A percentile compares a stretch with the other conserved stretches of the same genome.
Evolutionary conservation across 2,329 filamentous ascomycete genomes (phyloP).

Genomic region (Sporothrix brasiliensis): DNA sequence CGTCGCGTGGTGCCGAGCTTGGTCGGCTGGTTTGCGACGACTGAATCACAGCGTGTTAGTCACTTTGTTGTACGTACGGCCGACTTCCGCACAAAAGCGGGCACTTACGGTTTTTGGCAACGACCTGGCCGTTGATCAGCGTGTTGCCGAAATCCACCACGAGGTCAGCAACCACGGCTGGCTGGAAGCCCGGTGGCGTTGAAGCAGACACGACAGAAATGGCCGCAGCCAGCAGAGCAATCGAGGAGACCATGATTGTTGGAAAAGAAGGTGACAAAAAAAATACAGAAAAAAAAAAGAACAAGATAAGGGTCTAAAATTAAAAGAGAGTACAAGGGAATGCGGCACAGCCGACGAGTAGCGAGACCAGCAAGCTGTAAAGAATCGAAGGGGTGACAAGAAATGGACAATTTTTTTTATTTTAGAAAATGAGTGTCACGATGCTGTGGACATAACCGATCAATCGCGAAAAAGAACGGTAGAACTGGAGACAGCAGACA

Average conservation of each 20-base stretch:
- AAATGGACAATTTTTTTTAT: too few species aligned
- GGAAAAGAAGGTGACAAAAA: background rate
- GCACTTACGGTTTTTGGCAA: slow-evolving; percentile 45
- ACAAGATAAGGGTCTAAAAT: background rate
- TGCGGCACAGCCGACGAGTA: slow-evolving; percentile 26
- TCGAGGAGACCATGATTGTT: slow-evolving; percentile 35
- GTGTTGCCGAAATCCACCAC: slow-evolving; percentile 47
- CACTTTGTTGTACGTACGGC: background rate
- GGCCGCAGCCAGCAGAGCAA: slow-evolving; percentile 39
- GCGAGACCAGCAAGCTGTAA: slow-evolving; percentile 32
- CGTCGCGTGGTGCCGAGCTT: slow-evolving; percentile 41
- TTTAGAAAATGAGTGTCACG: background rate
- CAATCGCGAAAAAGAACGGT: background rate
- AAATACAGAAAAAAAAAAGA: background rate
- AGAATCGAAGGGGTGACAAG: slow-evolving; percentile 8
- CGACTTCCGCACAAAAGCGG: too few species aligned
- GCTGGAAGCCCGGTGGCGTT: slow-evolving; percentile 49
- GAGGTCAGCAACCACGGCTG: slow-evolving; percentile 45
- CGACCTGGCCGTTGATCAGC: slow-evolving; percentile 46
- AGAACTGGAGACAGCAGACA: background rate
- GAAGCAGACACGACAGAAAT: slow-evolving; percentile 41
- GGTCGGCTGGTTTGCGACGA: slow-evolving; percentile 30
- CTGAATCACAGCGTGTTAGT: background rate
- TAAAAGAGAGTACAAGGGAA: background rate
- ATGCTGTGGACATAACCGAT: background rate